Base-by-base conservation (phyloP, 768 basidiomycete genomes). In the Rhizopogon vinicolor region DNA sequence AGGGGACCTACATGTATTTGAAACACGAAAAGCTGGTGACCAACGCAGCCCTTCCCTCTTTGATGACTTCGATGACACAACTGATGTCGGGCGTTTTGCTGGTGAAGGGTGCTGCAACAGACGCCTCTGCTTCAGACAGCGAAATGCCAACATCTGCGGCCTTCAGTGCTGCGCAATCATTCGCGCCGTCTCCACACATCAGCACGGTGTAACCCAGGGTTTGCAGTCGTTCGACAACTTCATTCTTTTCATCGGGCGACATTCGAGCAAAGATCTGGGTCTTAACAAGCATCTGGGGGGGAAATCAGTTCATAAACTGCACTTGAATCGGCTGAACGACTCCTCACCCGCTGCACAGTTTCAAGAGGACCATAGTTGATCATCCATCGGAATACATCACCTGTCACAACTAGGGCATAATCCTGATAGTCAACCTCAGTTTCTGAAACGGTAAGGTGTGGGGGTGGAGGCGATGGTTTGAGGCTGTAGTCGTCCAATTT, bases 201-300 rank as follows among this genome's bases (percentile, higher is more conserved):
- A 96, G 80, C 13, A 98, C 97, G 1, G 90, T 96, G 68, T 98
- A 99, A 9, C 96, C 97, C 22, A 99, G 80, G 2, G 81, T 77
- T 63, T 98, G 97, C 10, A 99, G 77, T 2, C 96, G 83, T 69
- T 98, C 96, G 16, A 99, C 92, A 16, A 98, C 85, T 69, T 99
- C 97, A 62, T 98, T 96, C 74, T 99, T 99, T 76, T 98, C 97
- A 66, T 98, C 97, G 0, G 97, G 97, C 8, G 97, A 99, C 97
- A 99, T 98, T 22, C 97, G 84, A 8, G 97, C 95, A 68, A 94
- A 99, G 44, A 98, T 86, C 68, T 97, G 92, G 2, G 95, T 85
- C 70, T 96, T 96, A 33, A 98, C 90, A 18, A 99, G 85, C 93
- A 99, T 97, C 96, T 98, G 53, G 5, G 18, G n/a, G 56, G 52